Base-by-base conservation (phyloP, 495 filamentous ascomycete genomes). In the Aspergillus bertholletiae region DNA sequence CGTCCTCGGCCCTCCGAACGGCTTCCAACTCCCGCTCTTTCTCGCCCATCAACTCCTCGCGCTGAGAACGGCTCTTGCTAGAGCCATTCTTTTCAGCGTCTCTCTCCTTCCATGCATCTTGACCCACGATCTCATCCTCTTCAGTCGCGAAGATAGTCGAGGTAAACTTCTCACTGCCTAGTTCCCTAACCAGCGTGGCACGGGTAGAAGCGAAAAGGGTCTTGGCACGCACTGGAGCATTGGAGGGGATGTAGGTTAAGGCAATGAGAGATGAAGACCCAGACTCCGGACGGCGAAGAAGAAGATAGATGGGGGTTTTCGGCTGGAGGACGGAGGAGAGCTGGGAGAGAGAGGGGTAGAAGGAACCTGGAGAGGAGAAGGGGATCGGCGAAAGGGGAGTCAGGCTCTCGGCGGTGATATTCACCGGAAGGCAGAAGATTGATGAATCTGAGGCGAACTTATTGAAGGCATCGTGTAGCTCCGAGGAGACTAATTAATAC, bases 121-220 rank as follows among this genome's bases (percentile, higher is more conserved):
- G 74, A 2, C 74, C 86, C 45, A 96, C 69, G 20, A 78, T 65
- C 54, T 81, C 79, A 58, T 92, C 89, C 41, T 84, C 79, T 59
- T 88, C 81, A 4, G 78, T 86, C 1, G 89, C 93, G 21, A 87
- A 88, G 61, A 96, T 87, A 4, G 90, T 80, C 35, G 82, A 85
- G 55, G 87, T 85, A 72, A 98, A 97, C 66, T 89, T 85, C 71
- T 97, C 94, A 20, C 83, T 85, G 44, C 94, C 94, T 15, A 98
- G 79, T 73, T 96, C 93, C 39, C 93, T 81, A 37, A 86, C 77
- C 11, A 98, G 78, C 0, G 91, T 92, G 50, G 92, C 77, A 35
- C 92, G 83, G 17, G 94, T 96, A 37, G 88, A 84, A 30, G 94
- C 93, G 71, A 97, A 96, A 47, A 98, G 82, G 79, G 92, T 97